phyloP scores from a whole-genome alignment of 805 yeast genomes.

The Sungouiozyma ichnusensis region DNA sequence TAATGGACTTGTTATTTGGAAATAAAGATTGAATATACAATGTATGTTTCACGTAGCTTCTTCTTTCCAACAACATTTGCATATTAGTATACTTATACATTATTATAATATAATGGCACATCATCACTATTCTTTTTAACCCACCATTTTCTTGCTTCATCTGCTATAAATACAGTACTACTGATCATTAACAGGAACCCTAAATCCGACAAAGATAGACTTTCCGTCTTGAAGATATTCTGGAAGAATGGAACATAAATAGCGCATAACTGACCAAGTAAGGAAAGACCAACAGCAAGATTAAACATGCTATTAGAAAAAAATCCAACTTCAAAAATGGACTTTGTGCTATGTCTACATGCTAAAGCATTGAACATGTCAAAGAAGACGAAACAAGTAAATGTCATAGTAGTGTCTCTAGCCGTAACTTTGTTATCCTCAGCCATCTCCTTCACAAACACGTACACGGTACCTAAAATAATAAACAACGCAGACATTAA shows the following conservation, averaged over 20 bases:
- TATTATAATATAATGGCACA: slow-evolving; percentile 10
- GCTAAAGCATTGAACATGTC: slow-evolving; percentile 96
- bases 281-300: slow-evolving; percentile 78
- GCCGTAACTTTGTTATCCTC: slow-evolving; percentile 69
- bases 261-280: slow-evolving; percentile 86
- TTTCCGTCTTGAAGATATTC: slow-evolving; percentile 87
- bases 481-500: slow-evolving; percentile 60
- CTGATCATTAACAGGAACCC: slow-evolving; percentile 50
- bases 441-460: slow-evolving; percentile 78
- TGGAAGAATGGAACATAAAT: slow-evolving; percentile 92
- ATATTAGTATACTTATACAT: slow-evolving; percentile 2
- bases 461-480: slow-evolving; percentile 83
- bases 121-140: slow-evolving; percentile 12
- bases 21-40: no score
- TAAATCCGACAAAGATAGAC: slow-evolving; percentile 63
- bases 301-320: slow-evolving; percentile 82
- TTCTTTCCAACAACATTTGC: no score
- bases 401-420: slow-evolving; percentile 98
- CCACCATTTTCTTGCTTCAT: slow-evolving; percentile 62
- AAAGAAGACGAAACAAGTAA: slow-evolving; percentile 89
- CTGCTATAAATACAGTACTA: slow-evolving; percentile 76
- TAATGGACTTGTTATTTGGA: no score
- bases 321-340: slow-evolving; percentile 73
- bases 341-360: slow-evolving; percentile 81
- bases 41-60: no score